A percentile compares a stretch with the other conserved stretches of the same genome.
These are phyloP conservation scores for Yamadazyma pseudoaaseri DNA, from an alignment of 1,139 yeast genomes.

Conservation along the genomic window DNA sequence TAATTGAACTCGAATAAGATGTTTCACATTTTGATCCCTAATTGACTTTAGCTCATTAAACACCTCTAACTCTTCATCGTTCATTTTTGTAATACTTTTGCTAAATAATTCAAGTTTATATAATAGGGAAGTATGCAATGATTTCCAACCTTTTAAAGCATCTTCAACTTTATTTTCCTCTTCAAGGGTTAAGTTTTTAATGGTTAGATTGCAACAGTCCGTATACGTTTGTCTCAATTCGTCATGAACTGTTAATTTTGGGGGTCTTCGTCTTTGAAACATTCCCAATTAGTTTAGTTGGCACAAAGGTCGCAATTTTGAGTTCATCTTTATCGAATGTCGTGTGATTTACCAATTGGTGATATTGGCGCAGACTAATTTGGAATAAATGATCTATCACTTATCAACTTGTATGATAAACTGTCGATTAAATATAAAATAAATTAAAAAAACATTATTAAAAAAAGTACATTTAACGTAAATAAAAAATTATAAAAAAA, in stretches of 20 bases:
- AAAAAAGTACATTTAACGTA: no score
- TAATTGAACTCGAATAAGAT: conserved; percentile 43
- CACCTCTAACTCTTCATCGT: conserved; percentile 42
- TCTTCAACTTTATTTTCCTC: conserved; percentile 51
- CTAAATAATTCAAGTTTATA: conserved; percentile 58
- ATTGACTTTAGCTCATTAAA: conserved; percentile 47
- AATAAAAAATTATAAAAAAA: no score
- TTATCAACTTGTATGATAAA: no score
- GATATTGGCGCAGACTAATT: no score
- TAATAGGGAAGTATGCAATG: conserved; percentile 58
- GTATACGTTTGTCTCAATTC: conserved; percentile 61
- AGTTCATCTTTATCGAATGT: background rate
- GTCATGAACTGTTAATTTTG: conserved; percentile 50
- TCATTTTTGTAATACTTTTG: conserved; percentile 32
- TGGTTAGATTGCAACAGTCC: conserved; percentile 58
- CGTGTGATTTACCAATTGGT: no score
- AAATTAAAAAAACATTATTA: no score
- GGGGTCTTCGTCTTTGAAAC: conserved; percentile 58
- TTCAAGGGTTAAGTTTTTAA: conserved; percentile 56
- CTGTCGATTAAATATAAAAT: no score
- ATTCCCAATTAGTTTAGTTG: conserved; percentile 11
- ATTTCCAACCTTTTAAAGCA: conserved; percentile 72
- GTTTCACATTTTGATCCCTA: conserved; percentile 52
- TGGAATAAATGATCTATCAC: no score
- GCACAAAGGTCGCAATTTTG: background rate